Evolutionary conservation across 73 alveolate genomes (phyloP).

Genomic region (Stentor coeruleus): DNA sequence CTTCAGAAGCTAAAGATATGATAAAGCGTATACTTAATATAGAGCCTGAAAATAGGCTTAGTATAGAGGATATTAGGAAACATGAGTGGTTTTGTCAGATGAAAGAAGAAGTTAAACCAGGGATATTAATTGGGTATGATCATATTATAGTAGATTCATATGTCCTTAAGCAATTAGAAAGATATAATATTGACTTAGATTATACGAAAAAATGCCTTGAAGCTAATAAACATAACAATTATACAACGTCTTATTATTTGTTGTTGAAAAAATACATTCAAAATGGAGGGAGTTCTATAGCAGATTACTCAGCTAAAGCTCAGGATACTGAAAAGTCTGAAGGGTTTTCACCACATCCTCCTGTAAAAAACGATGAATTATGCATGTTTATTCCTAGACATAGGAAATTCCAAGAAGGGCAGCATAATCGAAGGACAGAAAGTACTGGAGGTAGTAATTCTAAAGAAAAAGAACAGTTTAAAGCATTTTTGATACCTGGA

Average conservation of each 20-base stretch:
- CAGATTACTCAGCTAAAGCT: not conserved
- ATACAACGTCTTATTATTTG: constrained; percentile 68
- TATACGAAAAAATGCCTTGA: constrained; percentile 56
- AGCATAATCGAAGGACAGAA: not conserved
- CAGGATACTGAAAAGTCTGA: not conserved
- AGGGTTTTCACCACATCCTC: not conserved
- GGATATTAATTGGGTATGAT: constrained; percentile 54
- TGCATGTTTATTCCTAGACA: not conserved
- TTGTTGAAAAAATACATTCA: constrained; percentile 7
- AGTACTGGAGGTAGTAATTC: constrained; percentile 15
- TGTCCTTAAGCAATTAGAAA: constrained; percentile 32
- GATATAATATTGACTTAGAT: constrained; percentile 27
- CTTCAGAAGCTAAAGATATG: constrained; percentile 66
- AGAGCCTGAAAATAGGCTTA: constrained; percentile 80
- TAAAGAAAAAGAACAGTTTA: not conserved
- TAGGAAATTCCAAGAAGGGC: not conserved
- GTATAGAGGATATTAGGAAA: constrained; percentile 72
- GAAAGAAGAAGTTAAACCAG: constrained; percentile 33
- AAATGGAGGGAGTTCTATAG: not conserved
- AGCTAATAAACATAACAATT: constrained; percentile 65
- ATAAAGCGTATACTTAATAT: constrained; percentile 74
- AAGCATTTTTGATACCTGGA: not conserved
- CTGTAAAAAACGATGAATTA: not conserved
- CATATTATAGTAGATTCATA: constrained; percentile 38
- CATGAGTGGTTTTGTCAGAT: constrained; percentile 86